Evolutionary conservation across 2,329 filamentous ascomycete genomes (phyloP).

Genomic region (Diaporthe citriasiana): DNA sequence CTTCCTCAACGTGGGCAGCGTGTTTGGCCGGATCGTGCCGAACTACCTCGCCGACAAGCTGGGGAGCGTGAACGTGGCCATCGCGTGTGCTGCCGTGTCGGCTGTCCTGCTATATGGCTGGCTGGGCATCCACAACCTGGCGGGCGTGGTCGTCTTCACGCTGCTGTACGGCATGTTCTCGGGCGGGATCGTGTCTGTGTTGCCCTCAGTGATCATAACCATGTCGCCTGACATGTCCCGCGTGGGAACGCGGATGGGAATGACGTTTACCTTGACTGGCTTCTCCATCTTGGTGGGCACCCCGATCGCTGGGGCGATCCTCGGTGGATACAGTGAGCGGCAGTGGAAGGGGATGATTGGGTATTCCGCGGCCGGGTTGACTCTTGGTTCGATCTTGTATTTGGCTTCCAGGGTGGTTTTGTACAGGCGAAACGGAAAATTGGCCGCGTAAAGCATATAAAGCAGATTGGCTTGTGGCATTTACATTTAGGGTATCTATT

Average conservation of each 20-base stretch:
- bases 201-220: constrained; percentile 55
- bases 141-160: constrained; percentile 57
- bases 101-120: constrained; percentile 56
- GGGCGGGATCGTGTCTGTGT: constrained; percentile 59
- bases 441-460: constrained; percentile 32
- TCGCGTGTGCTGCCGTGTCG: constrained; percentile 52
- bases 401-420: constrained; percentile 45
- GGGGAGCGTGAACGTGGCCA: constrained; percentile 57
- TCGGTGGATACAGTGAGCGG: constrained; percentile 47
- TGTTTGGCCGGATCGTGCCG: constrained; percentile 61
- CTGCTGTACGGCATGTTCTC: constrained; percentile 62
- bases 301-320: constrained; percentile 64
- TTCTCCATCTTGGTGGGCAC: constrained; percentile 66
- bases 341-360: constrained; percentile 52
- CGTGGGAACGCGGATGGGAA: constrained; percentile 59
- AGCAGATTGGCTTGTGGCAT: neutral
- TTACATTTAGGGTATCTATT: neutral
- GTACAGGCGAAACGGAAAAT: constrained; percentile 45
- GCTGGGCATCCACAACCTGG: constrained; percentile 54
- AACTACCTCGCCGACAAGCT: constrained; percentile 59
- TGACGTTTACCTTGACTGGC: constrained; percentile 54
- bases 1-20: constrained; percentile 60
- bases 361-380: constrained; percentile 50
- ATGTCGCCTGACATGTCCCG: constrained; percentile 54
- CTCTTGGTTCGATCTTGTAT: constrained; percentile 47